phyloP scores from a whole-genome alignment of 805 yeast species.

The Metahyphopichia silvanorum region DNA sequence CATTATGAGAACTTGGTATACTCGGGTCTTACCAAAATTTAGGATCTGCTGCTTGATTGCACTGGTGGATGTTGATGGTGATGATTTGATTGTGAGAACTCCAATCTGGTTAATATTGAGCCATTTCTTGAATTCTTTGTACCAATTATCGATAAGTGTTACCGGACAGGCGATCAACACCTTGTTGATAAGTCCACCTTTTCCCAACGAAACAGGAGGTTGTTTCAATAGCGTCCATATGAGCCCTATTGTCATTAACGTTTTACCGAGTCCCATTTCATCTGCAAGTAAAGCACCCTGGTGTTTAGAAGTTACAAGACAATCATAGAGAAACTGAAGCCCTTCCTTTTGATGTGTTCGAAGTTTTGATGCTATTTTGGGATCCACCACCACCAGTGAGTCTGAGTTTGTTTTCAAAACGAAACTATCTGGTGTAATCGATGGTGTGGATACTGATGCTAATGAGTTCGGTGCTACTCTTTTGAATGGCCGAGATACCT shows the following conservation, averaged over 20 bases:
- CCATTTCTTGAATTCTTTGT: slow-evolving; percentile 87
- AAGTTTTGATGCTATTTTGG: slow-evolving; percentile 47
- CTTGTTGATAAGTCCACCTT: slow-evolving; percentile 46
- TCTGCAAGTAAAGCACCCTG: slow-evolving; percentile 87
- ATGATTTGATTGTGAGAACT: slow-evolving; percentile 56
- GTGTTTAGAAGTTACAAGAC: slow-evolving; percentile 59
- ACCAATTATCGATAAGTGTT: slow-evolving; percentile 85
- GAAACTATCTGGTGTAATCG: slow-evolving; percentile 1
- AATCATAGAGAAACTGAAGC: slow-evolving; percentile 73
- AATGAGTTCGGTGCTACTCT: neutral
- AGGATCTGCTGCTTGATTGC: slow-evolving; percentile 56
- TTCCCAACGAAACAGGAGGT: slow-evolving; percentile 37
- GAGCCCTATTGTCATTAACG: slow-evolving; percentile 78
- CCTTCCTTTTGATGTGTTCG: slow-evolving; percentile 89
- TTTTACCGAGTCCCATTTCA: slow-evolving; percentile 85
- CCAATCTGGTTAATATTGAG: slow-evolving; percentile 61
- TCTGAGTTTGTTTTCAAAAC: no score
- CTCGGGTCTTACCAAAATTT: slow-evolving; percentile 62
- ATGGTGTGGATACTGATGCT: neutral
- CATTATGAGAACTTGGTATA: slow-evolving; percentile 77
- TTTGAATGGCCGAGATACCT: neutral
- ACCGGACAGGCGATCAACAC: slow-evolving; percentile 89
- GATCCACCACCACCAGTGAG: slow-evolving; percentile 69
- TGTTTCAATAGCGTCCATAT: slow-evolving; percentile 81
- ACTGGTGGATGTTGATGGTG: slow-evolving; percentile 36